Percentiles rank a stretch among this genome's conserved stretches.
Conservation (phyloP, 2,329 filamentous ascomycete species). For the Elsinoe fawcettii region DNA sequence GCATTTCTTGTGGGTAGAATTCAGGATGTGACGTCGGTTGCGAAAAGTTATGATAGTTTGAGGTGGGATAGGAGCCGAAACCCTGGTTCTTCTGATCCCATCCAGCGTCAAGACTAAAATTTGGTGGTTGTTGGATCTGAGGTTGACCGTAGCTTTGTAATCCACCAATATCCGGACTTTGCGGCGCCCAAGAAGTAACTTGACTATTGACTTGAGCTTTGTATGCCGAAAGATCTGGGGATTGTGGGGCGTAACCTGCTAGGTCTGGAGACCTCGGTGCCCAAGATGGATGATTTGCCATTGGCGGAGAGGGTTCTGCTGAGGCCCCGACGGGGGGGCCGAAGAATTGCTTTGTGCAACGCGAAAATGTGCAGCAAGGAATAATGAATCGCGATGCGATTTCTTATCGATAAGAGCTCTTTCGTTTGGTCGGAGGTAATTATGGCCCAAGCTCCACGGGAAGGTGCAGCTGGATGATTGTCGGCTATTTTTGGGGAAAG, state of each 20-base stretch:
- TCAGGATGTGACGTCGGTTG: conserved; percentile 16
- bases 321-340: background rate
- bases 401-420: conserved; percentile 11
- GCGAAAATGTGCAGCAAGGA: background rate
- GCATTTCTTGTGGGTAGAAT: conserved; percentile 15
- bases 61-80: conserved; percentile 16
- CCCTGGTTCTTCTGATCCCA: conserved; percentile 13
- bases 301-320: background rate
- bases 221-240: conserved; percentile 30
- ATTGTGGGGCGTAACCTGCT: conserved; percentile 40
- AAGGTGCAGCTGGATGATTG: background rate
- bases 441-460: conserved; percentile 12
- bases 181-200: conserved; percentile 26
- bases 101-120: conserved; percentile 13
- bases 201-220: conserved; percentile 18
- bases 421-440: background rate
- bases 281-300: conserved; percentile 23
- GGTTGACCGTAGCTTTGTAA: conserved; percentile 25
- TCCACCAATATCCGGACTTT: conserved; percentile 33
- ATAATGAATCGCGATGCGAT: background rate
- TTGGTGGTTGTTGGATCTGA: conserved; percentile 20
- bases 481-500: conserved; percentile 7
- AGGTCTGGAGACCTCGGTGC: conserved; percentile 40
- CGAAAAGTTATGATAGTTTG: conserved; percentile 10
- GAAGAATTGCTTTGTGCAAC: background rate